phyloP scores from a whole-genome alignment of 2,329 filamentous ascomycete genomes.

The Zymoseptoria brevis region DNA sequence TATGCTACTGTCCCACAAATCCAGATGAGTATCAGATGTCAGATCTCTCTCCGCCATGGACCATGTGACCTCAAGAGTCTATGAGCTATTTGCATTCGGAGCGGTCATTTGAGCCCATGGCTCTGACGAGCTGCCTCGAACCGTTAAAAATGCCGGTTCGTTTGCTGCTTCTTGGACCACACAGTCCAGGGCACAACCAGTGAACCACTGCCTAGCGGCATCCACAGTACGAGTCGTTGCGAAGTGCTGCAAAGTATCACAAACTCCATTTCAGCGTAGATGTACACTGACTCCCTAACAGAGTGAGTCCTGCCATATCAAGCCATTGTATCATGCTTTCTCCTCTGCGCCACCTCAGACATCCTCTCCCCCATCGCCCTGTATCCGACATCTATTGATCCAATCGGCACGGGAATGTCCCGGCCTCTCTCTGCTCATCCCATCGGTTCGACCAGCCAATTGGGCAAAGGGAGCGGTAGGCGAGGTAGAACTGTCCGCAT shows the following conservation, averaged over 20 bases:
- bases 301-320: constrained; percentile 5
- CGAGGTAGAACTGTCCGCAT: constrained; percentile 71
- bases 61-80: no score
- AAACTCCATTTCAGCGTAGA: constrained; percentile 2
- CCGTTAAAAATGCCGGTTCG: no score
- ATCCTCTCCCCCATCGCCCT: background rate
- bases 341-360: background rate
- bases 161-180: no score
- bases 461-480: constrained; percentile 96
- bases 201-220: no score
- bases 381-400: constrained; percentile 35
- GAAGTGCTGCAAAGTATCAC: background rate
- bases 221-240: no score
- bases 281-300: constrained; percentile 11
- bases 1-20: no score
- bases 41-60: no score
- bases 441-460: constrained; percentile 88
- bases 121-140: no score
- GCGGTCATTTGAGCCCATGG: no score
- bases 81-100: no score
- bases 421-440: constrained; percentile 80
- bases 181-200: no score
- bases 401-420: constrained; percentile 48
- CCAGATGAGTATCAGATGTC: no score
- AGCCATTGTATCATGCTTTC: constrained; percentile 5